Conservation (phyloP, 176 grass and related monocot genomes). For the Triticum dicoccoides region DNA sequence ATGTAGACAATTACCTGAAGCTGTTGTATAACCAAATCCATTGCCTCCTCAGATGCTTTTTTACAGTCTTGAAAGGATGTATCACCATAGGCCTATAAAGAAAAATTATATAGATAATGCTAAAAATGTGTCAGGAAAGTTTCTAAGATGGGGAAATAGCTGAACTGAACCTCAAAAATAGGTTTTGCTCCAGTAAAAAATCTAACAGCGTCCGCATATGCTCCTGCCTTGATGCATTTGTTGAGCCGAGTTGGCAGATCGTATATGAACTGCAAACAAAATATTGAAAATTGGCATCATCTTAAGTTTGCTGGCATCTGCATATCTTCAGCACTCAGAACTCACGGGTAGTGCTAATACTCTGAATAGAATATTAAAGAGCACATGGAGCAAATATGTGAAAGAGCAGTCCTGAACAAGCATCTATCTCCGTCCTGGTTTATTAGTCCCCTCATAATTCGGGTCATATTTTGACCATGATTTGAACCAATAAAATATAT, state of each 20-base stretch:
- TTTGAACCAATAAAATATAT: too few relatives aligned
- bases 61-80: constrained; percentile 98
- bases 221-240: constrained; percentile 97
- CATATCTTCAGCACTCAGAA: constrained; percentile 3
- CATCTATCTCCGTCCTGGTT: neutral
- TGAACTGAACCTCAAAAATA: constrained; percentile 79
- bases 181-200: constrained; percentile 98
- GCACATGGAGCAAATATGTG: neutral
- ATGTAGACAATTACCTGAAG: constrained; percentile 64
- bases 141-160: constrained; percentile 20
- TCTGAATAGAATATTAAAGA: neutral
- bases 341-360: neutral
- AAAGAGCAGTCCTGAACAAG: neutral
- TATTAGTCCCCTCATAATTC: too few relatives aligned
- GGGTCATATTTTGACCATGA: too few relatives aligned
- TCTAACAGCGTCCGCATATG: constrained; percentile 92
- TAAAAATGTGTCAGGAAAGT: constrained; percentile 13
- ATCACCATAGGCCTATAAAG: constrained; percentile 82
- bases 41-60: constrained; percentile 97
- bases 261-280: constrained; percentile 87
- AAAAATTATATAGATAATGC: constrained; percentile 21
- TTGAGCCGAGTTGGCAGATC: constrained; percentile 87
- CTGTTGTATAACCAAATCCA: constrained; percentile 74
- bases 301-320: neutral
- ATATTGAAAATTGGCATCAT: constrained; percentile 12